Percentiles rank a stretch among this genome's conserved stretches.
phyloP scores from a whole-genome alignment of 1,139 yeast species.

The Hyphopichia buzzinii region DNA sequence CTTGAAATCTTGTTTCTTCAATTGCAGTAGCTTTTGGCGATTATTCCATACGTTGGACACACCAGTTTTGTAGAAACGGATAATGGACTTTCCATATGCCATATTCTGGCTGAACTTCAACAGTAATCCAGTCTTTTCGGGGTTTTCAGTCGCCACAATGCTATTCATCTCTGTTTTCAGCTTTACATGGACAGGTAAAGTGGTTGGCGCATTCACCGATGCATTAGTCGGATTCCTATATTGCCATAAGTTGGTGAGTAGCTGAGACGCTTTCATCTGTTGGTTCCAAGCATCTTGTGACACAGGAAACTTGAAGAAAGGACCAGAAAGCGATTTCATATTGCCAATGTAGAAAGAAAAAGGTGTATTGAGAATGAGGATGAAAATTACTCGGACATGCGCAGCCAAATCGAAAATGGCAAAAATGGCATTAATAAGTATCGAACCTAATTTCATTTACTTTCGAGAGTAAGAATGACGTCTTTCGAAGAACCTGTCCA shows the following conservation, averaged over 20 bases:
- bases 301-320: conserved; percentile 6
- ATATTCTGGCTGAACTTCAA: conserved; percentile 35
- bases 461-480: neutral
- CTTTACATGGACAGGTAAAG: conserved; percentile 38
- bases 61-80: conserved; percentile 52
- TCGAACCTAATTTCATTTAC: neutral
- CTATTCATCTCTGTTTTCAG: conserved; percentile 28
- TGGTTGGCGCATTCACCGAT: conserved; percentile 30
- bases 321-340: neutral
- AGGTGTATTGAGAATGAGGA: neutral
- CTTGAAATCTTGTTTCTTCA: conserved; percentile 21
- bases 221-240: conserved; percentile 7
- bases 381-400: neutral
- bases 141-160: conserved; percentile 23
- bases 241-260: conserved; percentile 17
- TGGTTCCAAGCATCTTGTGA: conserved; percentile 11
- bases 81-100: conserved; percentile 39
- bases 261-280: conserved; percentile 14
- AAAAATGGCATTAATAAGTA: neutral
- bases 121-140: conserved; percentile 14
- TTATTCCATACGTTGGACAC: conserved; percentile 49
- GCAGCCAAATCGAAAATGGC: neutral
- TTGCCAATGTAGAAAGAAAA: neutral
- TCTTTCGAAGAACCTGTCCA: conserved; percentile 36
- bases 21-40: conserved; percentile 21